phyloP scores from a whole-genome alignment of 495 filamentous ascomycete genomes.

The Penicillium alfredii region DNA sequence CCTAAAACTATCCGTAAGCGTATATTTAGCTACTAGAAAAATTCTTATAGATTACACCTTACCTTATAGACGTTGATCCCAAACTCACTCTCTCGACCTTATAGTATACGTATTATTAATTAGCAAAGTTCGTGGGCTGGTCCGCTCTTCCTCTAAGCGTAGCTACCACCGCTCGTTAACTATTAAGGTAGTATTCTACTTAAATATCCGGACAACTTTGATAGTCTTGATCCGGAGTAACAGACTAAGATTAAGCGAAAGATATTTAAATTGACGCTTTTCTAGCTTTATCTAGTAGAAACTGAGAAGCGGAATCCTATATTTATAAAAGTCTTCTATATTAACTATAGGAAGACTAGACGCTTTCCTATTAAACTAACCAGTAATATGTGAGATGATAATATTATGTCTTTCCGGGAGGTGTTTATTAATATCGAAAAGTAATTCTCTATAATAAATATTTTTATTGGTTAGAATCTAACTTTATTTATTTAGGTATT shows the following conservation, averaged over 20 bases:
- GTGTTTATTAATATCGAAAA: conserved; percentile 22
- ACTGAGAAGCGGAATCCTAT: conserved; percentile 15
- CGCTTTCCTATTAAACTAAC: conserved; percentile 22
- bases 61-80: conserved; percentile 20
- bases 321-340: conserved; percentile 17
- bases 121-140: conserved; percentile 32
- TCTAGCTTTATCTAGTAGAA: conserved; percentile 24
- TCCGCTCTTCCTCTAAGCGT: conserved; percentile 27
- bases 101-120: conserved; percentile 32
- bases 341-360: conserved; percentile 25
- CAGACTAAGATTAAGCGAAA: conserved; percentile 23
- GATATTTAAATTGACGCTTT: conserved; percentile 23
- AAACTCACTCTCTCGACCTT: conserved; percentile 16
- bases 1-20: conserved; percentile 12
- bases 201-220: conserved; percentile 21
- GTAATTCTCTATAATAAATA: conserved; percentile 14
- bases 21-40: conserved; percentile 19
- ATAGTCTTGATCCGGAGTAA: conserved; percentile 16
- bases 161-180: conserved; percentile 24
- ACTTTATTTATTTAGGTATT: conserved; percentile 14
- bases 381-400: conserved; percentile 30
- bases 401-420: conserved; percentile 30
- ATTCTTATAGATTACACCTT: conserved; percentile 19
- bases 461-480: no score
- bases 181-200: conserved; percentile 23